Base-by-base conservation (phyloP, 306 rosid genomes). In the Lablab purpureus region DNA sequence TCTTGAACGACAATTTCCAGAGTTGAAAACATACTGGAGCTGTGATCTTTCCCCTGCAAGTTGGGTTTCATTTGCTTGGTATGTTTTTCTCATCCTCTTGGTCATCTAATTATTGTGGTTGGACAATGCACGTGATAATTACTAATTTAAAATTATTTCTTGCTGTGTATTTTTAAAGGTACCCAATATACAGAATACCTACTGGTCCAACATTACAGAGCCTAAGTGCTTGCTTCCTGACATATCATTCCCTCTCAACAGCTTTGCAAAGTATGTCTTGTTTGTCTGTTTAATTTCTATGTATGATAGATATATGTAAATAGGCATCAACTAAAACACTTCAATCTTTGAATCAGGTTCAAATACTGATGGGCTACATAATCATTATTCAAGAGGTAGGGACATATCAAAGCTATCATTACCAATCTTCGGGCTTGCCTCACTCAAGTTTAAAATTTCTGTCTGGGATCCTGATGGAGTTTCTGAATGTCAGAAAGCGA, bases 171-270 rank as follows among this genome's bases (percentile, higher is more conserved):
- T 62, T 21, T 28, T 83, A 56, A 80, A 94, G 98, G 98, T 94
- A 94, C 87, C 98, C 98, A 4, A 94, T 94, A 78, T 94, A 94
- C 74, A 85, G 98, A 88, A 91, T 94, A 85, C 98, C 98, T 67
- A 91, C 94, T 4, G 98, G 98, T 85, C 98, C 90, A 10, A 94
- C 98, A 5, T 84, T 94, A 74, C 90, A 94, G 84, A 94, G 88
- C 74, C 77, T 91, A 54, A 95, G 87, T 84, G 94, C 98, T 67
- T 91, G 98, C 87, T 94, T 94, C 87, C 78, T 91, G 91, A 89
- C 92, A 76, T 94, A 86, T 71, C 97, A 94, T 84, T 87, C 88
- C 67, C 65, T 90, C 66, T 89, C 97, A 14, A 90, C 96, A 12
- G 82, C 92, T 13, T 45, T 72, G 56, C 90, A 81, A 73, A 78